These are phyloP conservation scores for Mucor piriformis DNA, from an alignment of 371 early-diverging fungal species.

Conservation along the genomic window DNA sequence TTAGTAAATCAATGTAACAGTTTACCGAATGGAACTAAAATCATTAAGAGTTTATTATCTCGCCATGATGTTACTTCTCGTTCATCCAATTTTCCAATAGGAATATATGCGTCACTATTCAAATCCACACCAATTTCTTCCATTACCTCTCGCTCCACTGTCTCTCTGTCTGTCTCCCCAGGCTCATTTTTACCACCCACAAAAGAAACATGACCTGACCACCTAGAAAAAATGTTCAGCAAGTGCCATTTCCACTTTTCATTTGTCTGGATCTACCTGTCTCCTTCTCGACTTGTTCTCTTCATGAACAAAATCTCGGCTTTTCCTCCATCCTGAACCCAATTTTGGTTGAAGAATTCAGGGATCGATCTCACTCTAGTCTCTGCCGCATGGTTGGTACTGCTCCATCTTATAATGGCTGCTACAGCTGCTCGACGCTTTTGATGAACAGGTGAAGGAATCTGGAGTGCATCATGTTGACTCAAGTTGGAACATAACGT, in stretches of 20 bases:
- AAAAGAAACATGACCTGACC: conserved; percentile 80
- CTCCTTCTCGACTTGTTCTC: conserved; percentile 62
- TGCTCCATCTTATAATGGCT: conserved; percentile 45
- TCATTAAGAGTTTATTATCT: conserved; percentile 59
- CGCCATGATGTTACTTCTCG: conserved; percentile 59
- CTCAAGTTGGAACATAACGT: conserved; percentile 27
- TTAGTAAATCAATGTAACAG: not conserved
- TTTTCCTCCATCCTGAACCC: conserved; percentile 39
- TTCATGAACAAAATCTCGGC: conserved; percentile 71
- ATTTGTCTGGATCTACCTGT: conserved; percentile 46
- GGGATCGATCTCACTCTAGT: conserved; percentile 15
- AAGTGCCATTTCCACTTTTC: not conserved
- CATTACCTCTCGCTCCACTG: conserved; percentile 67
- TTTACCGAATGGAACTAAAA: conserved; percentile 65
- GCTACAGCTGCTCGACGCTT: conserved; percentile 45
- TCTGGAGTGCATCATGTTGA: conserved; percentile 14
- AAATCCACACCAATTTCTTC: conserved; percentile 72
- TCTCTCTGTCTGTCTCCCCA: conserved; percentile 65
- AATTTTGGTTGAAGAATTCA: conserved; percentile 39
- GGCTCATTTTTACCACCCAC: conserved; percentile 74
- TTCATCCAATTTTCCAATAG: conserved; percentile 68
- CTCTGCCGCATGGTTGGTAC: not conserved
- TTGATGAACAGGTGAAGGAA: conserved; percentile 41
- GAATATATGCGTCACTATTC: conserved; percentile 47
- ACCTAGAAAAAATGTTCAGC: conserved; percentile 31